A percentile compares a stretch with the other conserved stretches of the same genome.
Conservation (phyloP, 2,329 filamentous ascomycete species). For the Hyphodiscus sp. region DNA sequence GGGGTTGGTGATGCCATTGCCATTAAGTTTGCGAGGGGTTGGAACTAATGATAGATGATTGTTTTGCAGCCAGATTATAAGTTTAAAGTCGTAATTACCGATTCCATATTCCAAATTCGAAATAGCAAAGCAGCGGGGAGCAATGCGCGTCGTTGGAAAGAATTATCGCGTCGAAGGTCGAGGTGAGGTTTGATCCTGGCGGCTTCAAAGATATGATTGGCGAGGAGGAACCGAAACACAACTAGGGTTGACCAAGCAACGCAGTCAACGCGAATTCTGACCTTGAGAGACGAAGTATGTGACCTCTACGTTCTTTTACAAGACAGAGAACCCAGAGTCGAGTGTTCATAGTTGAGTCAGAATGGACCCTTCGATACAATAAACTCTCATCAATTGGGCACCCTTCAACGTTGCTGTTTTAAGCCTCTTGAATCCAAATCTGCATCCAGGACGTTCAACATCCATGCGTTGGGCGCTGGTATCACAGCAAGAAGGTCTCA, state of each 20-base stretch:
- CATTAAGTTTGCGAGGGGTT: conserved; percentile 31
- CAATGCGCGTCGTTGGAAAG: conserved; percentile 22
- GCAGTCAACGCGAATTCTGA: not conserved
- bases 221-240: not conserved
- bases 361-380: too few relatives aligned
- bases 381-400: too few relatives aligned
- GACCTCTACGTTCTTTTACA: too few relatives aligned
- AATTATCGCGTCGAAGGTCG: conserved; percentile 19
- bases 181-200: conserved; percentile 7
- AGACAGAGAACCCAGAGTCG: too few relatives aligned
- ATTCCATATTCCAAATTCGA: conserved; percentile 21
- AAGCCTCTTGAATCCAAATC: conserved; percentile 20
- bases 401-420: too few relatives aligned
- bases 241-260: too few relatives aligned
- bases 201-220: conserved; percentile 7
- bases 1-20: conserved; percentile 51
- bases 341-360: too few relatives aligned
- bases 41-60: conserved; percentile 11
- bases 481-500: conserved; percentile 51
- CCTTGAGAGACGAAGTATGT: too few relatives aligned
- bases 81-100: conserved; percentile 15
- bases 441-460: conserved; percentile 16
- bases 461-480: conserved; percentile 27
- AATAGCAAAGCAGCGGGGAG: conserved; percentile 11
- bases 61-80: conserved; percentile 7